Percentiles rank a stretch among this genome's conserved stretches.
Conservation (phyloP, 495 filamentous ascomycete genomes). For the Darksidea phi region DNA sequence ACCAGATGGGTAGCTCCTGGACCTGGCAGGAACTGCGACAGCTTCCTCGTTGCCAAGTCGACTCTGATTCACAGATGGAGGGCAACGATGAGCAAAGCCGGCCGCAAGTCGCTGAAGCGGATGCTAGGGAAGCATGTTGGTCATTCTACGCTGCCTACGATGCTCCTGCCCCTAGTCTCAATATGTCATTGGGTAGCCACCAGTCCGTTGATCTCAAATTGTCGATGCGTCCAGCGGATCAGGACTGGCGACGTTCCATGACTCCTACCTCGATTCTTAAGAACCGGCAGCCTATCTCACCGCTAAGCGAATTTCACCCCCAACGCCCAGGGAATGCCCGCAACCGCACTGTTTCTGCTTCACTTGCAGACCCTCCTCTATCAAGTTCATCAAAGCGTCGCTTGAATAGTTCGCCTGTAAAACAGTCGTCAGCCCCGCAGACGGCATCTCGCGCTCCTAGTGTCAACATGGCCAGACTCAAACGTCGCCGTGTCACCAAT, state of each 20-base stretch:
- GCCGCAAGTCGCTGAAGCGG: slow-evolving; percentile 53
- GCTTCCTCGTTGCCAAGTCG: slow-evolving; percentile 53
- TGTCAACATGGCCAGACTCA: slow-evolving; percentile 10
- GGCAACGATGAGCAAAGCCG: slow-evolving; percentile 36
- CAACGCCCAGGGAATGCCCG: slow-evolving; percentile 5
- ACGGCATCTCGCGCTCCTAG: slow-evolving; percentile 7
- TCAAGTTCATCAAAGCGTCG: slow-evolving; percentile 26
- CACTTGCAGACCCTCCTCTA: slow-evolving; percentile 2
- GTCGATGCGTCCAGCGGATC: slow-evolving; percentile 29
- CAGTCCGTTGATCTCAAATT: slow-evolving; percentile 22
- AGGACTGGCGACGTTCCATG: slow-evolving; percentile 21
- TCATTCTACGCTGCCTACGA: slow-evolving; percentile 56
- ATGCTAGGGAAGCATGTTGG: slow-evolving; percentile 59
- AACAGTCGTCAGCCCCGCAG: slow-evolving; percentile 8
- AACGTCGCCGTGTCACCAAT: slow-evolving; percentile 24
- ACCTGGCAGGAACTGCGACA: slow-evolving; percentile 61
- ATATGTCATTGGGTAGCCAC: slow-evolving; percentile 42
- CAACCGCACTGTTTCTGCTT: slow-evolving; percentile 24
- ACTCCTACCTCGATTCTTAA: slow-evolving; percentile 27
- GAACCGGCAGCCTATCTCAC: slow-evolving; percentile 26
- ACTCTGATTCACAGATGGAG: slow-evolving; percentile 41
- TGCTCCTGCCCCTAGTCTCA: slow-evolving; percentile 44
- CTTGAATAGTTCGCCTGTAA: slow-evolving; percentile 24
- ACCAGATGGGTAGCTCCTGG: slow-evolving; percentile 50
- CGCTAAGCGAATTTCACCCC: slow-evolving; percentile 28